Conservation (phyloP, 371 early-diverging fungal species). For the Actinomortierella wolfii region DNA sequence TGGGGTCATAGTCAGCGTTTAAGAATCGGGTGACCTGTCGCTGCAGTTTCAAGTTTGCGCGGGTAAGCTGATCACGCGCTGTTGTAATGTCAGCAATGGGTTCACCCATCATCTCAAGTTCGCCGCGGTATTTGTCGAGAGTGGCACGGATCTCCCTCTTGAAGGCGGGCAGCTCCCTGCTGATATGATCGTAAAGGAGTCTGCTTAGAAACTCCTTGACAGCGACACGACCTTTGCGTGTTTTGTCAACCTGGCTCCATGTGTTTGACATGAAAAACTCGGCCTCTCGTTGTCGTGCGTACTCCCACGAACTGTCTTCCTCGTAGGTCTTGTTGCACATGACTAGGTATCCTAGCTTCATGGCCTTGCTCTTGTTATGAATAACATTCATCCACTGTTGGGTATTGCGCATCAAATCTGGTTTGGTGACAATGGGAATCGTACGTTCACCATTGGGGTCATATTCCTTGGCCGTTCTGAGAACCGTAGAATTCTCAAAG, state of each 20-base stretch:
- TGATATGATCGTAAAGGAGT: not conserved
- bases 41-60: not conserved
- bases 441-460: not conserved
- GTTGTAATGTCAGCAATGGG: not conserved
- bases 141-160: not conserved
- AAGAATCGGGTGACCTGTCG: not conserved
- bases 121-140: not conserved
- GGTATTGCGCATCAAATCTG: not conserved
- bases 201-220: not conserved
- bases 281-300: not conserved
- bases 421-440: conserved; percentile 2
- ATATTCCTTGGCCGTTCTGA: not conserved
- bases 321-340: conserved; percentile 5
- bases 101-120: not conserved
- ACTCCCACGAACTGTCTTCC: not conserved
- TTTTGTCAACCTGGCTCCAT: not conserved
- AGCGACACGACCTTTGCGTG: conserved; percentile 1
- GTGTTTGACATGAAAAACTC: not conserved
- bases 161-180: not conserved
- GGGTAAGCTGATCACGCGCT: not conserved
- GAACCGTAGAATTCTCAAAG: not conserved
- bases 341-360: not conserved
- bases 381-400: not conserved
- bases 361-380: not conserved
- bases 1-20: conserved; percentile 1